Evolutionary conservation across 2,329 filamentous ascomycete species (phyloP).

Genomic region (Hymenoscyphus fructigenus): DNA sequence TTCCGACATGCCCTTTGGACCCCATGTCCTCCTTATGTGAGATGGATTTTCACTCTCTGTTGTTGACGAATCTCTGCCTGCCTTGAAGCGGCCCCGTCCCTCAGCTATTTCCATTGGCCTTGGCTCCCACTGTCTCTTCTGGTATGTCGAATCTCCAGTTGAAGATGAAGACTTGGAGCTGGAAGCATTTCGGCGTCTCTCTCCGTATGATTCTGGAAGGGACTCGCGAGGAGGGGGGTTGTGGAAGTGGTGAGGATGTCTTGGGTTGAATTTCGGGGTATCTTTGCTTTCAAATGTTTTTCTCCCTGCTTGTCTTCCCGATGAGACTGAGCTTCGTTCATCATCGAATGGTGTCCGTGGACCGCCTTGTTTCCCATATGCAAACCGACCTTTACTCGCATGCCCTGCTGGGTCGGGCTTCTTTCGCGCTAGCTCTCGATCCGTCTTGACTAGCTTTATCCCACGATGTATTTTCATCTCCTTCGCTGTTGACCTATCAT

Average conservation of each 20-base stretch:
- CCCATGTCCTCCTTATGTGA: neutral
- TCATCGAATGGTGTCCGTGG: constrained; percentile 8
- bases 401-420: constrained; percentile 15
- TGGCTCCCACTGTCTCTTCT: neutral
- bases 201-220: neutral
- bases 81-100: neutral
- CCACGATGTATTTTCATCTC: constrained; percentile 10
- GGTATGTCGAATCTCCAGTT: neutral
- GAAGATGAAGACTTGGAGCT: constrained; percentile 8
- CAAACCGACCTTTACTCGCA: neutral
- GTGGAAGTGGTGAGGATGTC: constrained; percentile 6
- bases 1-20: neutral
- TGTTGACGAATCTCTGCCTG: neutral
- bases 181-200: neutral
- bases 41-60: neutral
- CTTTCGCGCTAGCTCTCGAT: constrained; percentile 13
- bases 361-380: neutral
- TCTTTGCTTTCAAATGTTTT: neutral
- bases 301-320: neutral
- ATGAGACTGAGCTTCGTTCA: neutral
- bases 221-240: neutral
- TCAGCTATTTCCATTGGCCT: constrained; percentile 8
- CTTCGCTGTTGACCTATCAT: neutral
- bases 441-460: constrained; percentile 12
- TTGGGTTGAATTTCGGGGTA: constrained; percentile 5